Evolutionary conservation across 306 rosid species (phyloP).

Genomic region (Inga leiocalycina): DNA sequence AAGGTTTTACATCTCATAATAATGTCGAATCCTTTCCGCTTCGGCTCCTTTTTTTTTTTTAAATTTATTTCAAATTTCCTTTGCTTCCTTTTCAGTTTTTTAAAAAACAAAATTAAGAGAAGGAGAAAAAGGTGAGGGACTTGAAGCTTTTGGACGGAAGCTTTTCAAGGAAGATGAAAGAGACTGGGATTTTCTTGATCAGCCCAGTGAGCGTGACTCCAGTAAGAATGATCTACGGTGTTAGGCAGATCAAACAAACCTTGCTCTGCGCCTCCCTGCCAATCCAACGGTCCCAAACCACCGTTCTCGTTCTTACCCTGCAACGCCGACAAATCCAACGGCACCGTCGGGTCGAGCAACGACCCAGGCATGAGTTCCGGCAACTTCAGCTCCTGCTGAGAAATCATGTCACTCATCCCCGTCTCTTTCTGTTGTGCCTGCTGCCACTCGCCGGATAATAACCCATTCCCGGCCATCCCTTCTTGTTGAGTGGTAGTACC

Average conservation of each 20-base stretch:
- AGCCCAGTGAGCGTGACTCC: slow-evolving; percentile 85
- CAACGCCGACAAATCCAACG: slow-evolving; percentile 57
- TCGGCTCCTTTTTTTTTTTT: neutral
- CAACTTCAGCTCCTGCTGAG: slow-evolving; percentile 48
- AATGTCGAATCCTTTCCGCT: slow-evolving; percentile 29
- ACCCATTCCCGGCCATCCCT: neutral
- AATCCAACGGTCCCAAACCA: slow-evolving; percentile 81
- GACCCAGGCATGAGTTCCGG: slow-evolving; percentile 53
- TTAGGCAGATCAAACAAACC: slow-evolving; percentile 81
- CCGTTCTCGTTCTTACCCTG: slow-evolving; percentile 47
- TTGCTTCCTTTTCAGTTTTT: slow-evolving; percentile 21
- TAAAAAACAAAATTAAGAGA: neutral
- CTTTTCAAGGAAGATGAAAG: slow-evolving; percentile 78
- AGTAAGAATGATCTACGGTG: slow-evolving; percentile 86
- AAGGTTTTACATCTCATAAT: slow-evolving; percentile 39
- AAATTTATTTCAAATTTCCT: slow-evolving; percentile 32
- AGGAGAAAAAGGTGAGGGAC: slow-evolving; percentile 16
- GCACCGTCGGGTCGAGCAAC: slow-evolving; percentile 53
- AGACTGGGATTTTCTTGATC: slow-evolving; percentile 73
- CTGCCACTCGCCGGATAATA: slow-evolving; percentile 43
- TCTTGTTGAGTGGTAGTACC: neutral
- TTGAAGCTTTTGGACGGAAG: neutral
- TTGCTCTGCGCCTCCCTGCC: slow-evolving; percentile 74
- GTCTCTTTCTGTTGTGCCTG: slow-evolving; percentile 38
- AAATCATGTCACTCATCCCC: slow-evolving; percentile 1